Evolutionary conservation across 2,329 filamentous ascomycete species (phyloP), one percentile per base, ranked within the genome.

Genomic region (Ophiostoma fasciatum): DNA sequence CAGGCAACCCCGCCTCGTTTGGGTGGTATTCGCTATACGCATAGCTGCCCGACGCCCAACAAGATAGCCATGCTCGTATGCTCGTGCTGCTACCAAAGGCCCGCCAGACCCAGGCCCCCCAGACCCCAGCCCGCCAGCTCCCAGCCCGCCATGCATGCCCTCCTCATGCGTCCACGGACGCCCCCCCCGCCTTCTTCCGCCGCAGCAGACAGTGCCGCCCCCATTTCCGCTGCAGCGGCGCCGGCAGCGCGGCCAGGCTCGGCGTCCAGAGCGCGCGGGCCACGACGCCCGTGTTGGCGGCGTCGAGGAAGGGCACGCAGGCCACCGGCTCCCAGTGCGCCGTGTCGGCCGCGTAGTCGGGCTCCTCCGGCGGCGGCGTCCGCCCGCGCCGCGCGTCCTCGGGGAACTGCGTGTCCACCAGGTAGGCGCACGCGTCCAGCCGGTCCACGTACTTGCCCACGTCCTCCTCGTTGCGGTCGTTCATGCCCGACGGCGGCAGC

Each of bases 381-480:
- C 45, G 37, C 1, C 45, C 48, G 13, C 40, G 39, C 12, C 55
- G n/a, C 44, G 55, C 11, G 39, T 64, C 59, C 39, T 51, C 71
- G 0, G 80, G 76, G 48, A 88, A 84, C 42, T 81, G 78, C 1
- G 84, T 92, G 53, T 98, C 90, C 13, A 96, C 78, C 5, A 98
- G 53, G 56, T 92, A 94, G 8, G 74, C 66, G 56, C 90, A 98
- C 36, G 74, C 65, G 20, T 67, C 64, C 29, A 92, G 59, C n/a
- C n/a, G n/a, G 41, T 88, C 75, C 25, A 75, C 79, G 54, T 96
- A 93, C 71, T 96, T 98, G 40, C 74, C 70, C 42, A 69, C 54
- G 52, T 98, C 90, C 55, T 94, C 87, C 45, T 77, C 64, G 49
- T 98, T 98, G 43, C 74, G 71, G 53, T 93, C 84, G 52, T 98